Evolutionary conservation across 1,284 basidiomycete species (phyloP), one percentile per base, ranked within the genome.

Genomic region (Rhodotorula sp.): DNA sequence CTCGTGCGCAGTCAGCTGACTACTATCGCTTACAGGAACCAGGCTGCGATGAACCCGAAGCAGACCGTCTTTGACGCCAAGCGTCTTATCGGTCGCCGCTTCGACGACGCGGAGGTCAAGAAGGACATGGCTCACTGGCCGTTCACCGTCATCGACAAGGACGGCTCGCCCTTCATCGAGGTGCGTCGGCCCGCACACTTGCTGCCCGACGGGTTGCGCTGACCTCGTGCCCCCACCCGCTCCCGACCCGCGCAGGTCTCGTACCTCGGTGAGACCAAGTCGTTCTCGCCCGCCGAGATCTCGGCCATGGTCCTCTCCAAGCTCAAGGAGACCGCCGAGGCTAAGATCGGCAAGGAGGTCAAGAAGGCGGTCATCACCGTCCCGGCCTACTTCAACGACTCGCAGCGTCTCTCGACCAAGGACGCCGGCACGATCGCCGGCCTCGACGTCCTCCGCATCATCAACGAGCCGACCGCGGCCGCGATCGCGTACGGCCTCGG

Each of bases 221-320:
- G 7, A 19, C 17, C 21, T 27, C 13, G 5, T 39, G n/a, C 48
- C 9, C 22, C 27, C 32, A 5, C 39, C 27, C 12, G 0, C 32
- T 6, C 29, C 39, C 12, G 41, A 17, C 19, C 54, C 58, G n/a
- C n/a, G 78, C 79, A 85, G 82, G 87, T 87, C 78, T 83, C 85
- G 76, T 87, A 87, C 84, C 84, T 85, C 76, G 83, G 82, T 75
- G 86, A 87, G 84, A 83, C 81, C 77, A 87, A 87, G 85, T 82
- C 83, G 72, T 88, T 87, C 83, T 84, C 85, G 67, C 86, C 86
- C 70, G 85, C 86, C 82, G 86, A 87, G 82, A 96, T 99, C 83
- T 98, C 96, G 29, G 90, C 96, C 77, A 98, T 99, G 96, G 95
- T 99, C 79, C 89, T 99, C 79, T 87, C 87, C 80, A 99, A 98